Evolutionary conservation across 495 filamentous ascomycete species (phyloP).

Genomic region (Cercophora scortea): DNA sequence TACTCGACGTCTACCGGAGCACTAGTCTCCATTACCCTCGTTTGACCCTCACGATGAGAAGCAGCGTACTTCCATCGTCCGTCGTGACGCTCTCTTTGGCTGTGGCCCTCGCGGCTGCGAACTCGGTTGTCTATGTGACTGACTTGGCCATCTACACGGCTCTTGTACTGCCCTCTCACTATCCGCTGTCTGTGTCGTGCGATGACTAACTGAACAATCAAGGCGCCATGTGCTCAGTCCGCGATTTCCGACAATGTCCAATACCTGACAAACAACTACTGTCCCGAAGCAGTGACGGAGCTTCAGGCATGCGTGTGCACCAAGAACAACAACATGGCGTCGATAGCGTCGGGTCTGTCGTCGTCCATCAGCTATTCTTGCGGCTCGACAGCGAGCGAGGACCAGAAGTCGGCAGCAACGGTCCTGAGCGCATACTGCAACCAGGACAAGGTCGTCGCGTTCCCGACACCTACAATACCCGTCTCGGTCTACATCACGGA

Average conservation of each 20-base stretch:
- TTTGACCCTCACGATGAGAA: constrained; percentile 11
- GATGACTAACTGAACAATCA: not conserved
- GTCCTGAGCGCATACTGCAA: constrained; percentile 38
- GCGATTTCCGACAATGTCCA: constrained; percentile 35
- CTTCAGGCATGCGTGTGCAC: constrained; percentile 43
- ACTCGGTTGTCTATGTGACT: constrained; percentile 31
- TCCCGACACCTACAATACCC: constrained; percentile 27
- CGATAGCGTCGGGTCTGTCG: constrained; percentile 29
- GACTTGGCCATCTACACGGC: constrained; percentile 33
- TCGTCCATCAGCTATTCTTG: constrained; percentile 31
- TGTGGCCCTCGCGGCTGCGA: constrained; percentile 5
- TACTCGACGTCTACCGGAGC: too few species aligned
- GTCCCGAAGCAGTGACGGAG: constrained; percentile 29
- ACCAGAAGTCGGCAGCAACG: constrained; percentile 34
- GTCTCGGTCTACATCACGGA: constrained; percentile 42
- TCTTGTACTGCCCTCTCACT: constrained; percentile 22
- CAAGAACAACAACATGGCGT: constrained; percentile 37
- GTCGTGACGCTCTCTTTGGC: constrained; percentile 2
- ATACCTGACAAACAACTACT: constrained; percentile 28
- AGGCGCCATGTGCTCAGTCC: constrained; percentile 40
- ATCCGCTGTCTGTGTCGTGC: not conserved
- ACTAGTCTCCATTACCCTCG: not conserved
- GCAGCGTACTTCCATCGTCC: not conserved
- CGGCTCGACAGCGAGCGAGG: constrained; percentile 33
- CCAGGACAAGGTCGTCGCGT: constrained; percentile 23